A percentile compares a stretch with the other conserved stretches of the same genome.
These are phyloP conservation scores for Solanum chacoense DNA, from an alignment of 305 asterid species.

Conservation along the genomic window DNA sequence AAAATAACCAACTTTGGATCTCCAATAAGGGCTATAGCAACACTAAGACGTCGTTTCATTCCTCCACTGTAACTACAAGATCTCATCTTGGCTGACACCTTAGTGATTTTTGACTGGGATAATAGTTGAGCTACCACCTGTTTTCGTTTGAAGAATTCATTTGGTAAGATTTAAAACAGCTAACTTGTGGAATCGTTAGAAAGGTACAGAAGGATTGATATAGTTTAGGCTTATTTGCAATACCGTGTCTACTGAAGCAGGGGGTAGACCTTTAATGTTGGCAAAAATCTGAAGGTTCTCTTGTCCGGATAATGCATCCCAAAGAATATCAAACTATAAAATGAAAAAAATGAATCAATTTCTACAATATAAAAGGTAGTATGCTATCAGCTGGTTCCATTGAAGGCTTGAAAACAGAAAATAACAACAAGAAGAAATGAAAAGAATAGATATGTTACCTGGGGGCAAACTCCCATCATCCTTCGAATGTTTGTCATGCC, in stretches of 20 bases:
- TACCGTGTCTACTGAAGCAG: constrained; percentile 48
- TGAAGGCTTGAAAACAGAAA: neutral
- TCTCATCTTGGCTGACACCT: constrained; percentile 65
- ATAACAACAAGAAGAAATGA: neutral
- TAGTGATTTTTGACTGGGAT: constrained; percentile 66
- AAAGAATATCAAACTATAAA: constrained; percentile 75
- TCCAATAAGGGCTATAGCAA: constrained; percentile 87
- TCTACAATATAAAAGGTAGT: neutral
- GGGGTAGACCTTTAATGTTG: constrained; percentile 68
- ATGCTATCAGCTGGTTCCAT: neutral
- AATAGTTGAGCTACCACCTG: constrained; percentile 56
- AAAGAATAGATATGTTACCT: constrained; percentile 27
- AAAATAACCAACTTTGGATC: constrained; percentile 80
- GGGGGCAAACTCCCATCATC: constrained; percentile 92
- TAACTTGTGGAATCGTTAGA: neutral
- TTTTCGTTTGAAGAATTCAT: neutral
- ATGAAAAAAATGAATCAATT: constrained; percentile 5
- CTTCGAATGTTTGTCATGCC: constrained; percentile 71
- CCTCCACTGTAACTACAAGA: constrained; percentile 93
- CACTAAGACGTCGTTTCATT: constrained; percentile 91
- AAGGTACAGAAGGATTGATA: neutral
- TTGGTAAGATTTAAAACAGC: neutral
- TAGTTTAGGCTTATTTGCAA: neutral
- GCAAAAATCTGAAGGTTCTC: constrained; percentile 87
- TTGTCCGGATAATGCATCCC: constrained; percentile 78